These are phyloP conservation scores for Erysimum cheiranthoides DNA, from an alignment of 345 rosid genomes.

Conservation along the genomic window DNA sequence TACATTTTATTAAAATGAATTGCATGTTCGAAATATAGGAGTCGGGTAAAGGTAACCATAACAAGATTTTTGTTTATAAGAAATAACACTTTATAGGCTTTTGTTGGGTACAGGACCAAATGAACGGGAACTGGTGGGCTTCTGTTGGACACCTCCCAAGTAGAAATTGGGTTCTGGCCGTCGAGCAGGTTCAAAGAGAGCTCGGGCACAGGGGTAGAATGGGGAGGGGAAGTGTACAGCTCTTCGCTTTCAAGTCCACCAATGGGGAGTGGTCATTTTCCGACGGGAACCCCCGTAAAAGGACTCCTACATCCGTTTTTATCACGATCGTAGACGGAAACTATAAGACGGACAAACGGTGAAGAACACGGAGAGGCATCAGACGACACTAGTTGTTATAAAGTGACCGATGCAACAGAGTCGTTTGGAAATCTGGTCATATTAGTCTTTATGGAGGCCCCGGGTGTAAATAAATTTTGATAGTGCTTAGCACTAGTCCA, in stretches of 20 bases:
- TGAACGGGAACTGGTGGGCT: background rate
- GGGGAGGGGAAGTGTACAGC: slow-evolving; percentile 27
- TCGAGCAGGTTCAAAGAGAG: background rate
- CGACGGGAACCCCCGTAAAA: background rate
- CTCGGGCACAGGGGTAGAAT: background rate
- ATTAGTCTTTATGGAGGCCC: background rate
- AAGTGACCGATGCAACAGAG: background rate
- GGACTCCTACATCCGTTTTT: background rate
- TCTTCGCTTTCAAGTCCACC: background rate
- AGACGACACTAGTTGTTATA: background rate
- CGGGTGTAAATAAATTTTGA: background rate
- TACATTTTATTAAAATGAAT: no score
- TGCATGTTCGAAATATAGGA: no score
- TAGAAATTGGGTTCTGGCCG: slow-evolving; percentile 21
- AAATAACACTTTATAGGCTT: background rate
- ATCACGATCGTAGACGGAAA: background rate
- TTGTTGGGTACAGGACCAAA: background rate
- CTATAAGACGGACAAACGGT: background rate
- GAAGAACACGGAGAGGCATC: background rate
- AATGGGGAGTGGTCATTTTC: slow-evolving; percentile 10
- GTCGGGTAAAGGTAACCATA: no score
- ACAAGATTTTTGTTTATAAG: no score
- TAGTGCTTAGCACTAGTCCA: background rate
- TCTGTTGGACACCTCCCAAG: background rate
- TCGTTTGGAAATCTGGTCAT: background rate